Percentiles rank a stretch among this genome's conserved stretches.
These are phyloP conservation scores for Suillus weaverae DNA, from an alignment of 768 basidiomycete genomes.

Conservation along the genomic window DNA sequence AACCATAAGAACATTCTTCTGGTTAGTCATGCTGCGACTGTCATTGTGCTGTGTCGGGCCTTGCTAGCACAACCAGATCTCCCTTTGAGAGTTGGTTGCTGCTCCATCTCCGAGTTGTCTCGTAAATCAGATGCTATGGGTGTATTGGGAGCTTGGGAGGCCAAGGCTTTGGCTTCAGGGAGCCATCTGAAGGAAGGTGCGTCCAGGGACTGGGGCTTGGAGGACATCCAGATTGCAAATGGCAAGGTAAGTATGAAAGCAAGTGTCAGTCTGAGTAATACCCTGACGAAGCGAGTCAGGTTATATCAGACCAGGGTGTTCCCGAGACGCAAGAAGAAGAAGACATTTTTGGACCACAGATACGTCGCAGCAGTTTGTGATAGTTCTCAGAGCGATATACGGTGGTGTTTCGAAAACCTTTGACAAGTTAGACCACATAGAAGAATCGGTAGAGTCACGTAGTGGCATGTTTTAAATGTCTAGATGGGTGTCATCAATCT, in stretches of 20 bases:
- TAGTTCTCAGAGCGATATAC: not conserved
- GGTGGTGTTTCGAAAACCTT: not conserved
- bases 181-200: constrained; percentile 58
- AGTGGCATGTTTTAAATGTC: not conserved
- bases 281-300: constrained; percentile 39
- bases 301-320: constrained; percentile 67
- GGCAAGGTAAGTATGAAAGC: constrained; percentile 51
- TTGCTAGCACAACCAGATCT: constrained; percentile 54
- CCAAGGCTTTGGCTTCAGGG: constrained; percentile 51
- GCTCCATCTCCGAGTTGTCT: constrained; percentile 61
- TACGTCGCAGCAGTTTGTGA: constrained; percentile 23
- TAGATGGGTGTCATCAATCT: not conserved
- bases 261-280: not conserved
- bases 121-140: constrained; percentile 29
- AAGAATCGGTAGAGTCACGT: not conserved
- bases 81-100: constrained; percentile 70
- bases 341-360: constrained; percentile 55
- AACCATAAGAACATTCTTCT: constrained; percentile 57
- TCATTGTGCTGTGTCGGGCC: constrained; percentile 62
- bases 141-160: constrained; percentile 47
- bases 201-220: constrained; percentile 79
- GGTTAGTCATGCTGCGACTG: constrained; percentile 74
- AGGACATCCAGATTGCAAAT: constrained; percentile 60
- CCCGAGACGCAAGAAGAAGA: constrained; percentile 69
- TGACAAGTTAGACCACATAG: not conserved